Evolutionary conservation across 768 basidiomycete genomes (phyloP), one percentile per base, ranked within the genome.

Genomic region (Phallus indusiatus): DNA sequence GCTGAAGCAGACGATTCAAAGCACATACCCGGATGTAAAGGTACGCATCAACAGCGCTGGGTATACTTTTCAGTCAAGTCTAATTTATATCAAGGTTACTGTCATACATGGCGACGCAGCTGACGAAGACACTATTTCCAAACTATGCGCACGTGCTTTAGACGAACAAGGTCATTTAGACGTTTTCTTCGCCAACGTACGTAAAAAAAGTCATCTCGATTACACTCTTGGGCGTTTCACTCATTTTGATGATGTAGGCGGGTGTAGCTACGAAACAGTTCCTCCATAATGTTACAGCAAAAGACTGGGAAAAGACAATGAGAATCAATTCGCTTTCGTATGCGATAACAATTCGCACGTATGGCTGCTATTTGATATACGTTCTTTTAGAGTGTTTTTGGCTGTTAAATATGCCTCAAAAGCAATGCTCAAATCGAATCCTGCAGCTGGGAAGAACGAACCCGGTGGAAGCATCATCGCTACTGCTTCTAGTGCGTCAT

Each of bases 141-240:
- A 71, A 6, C 69, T 93, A 1, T 92, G 93, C 69, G 73, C 85
- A 59, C 83, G 76, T 59, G 90, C 88, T 1, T 66, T 92, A 34
- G 72, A 79, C 47, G 92, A 96, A 61, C 86, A 94, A 67, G 92
- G 93, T 9, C 79, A 83, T 60, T 76, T 97, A 12, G 94, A 97
- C 64, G 84, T 94, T 63, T 96, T 96, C 77, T 97, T 94, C 68
- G 94, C 94, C 35, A 96, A 97, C 69, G 94, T 91, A 97, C 69
- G 94, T 91, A 56, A 62, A 50, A 47, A 37, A 0, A 47, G 20
- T 47, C 56, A 18, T n/a, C n/a, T 56, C 34, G 18, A 47, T 21
- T 48, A 42, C 28, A n/a, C 34, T 49, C 5, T 24, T 51, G 18
- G 24, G 17, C 50, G 17, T 55, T 33, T 53, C 11, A 20, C 46